Conservation (phyloP, 306 rosid genomes). For the Sphenostylis stenocarpa region DNA sequence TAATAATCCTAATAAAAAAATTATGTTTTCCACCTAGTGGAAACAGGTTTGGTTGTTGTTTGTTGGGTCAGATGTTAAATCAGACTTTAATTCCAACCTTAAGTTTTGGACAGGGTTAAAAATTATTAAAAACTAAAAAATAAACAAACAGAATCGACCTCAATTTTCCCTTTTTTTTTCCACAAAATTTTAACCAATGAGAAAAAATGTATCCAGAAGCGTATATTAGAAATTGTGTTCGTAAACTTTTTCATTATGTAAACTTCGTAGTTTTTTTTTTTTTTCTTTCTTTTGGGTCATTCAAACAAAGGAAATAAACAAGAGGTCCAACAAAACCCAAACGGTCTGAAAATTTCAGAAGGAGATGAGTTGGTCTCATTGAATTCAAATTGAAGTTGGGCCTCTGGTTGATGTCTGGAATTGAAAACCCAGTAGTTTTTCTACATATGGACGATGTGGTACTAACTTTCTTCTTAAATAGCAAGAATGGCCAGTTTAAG, state of each 20-base stretch:
- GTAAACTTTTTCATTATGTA: no score
- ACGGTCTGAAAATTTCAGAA: background rate
- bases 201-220: no score
- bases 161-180: no score
- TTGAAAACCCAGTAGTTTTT: slow-evolving; percentile 1
- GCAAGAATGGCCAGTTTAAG: background rate
- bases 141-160: no score
- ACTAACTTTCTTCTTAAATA: background rate
- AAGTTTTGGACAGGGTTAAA: background rate
- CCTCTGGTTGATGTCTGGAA: no score
- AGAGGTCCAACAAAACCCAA: background rate
- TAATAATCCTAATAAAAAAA: background rate
- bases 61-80: background rate
- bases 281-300: background rate
- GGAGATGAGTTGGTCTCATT: background rate
- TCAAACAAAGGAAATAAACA: background rate
- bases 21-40: background rate
- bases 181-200: no score
- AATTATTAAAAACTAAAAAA: no score
- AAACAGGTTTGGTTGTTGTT: background rate
- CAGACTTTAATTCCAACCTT: no score
- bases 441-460: background rate
- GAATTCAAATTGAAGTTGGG: background rate
- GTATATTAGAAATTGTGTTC: no score
- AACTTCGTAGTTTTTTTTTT: no score